Conservation (phyloP, 192 early-diverging fungal genomes). For the Coemansia sp. region DNA sequence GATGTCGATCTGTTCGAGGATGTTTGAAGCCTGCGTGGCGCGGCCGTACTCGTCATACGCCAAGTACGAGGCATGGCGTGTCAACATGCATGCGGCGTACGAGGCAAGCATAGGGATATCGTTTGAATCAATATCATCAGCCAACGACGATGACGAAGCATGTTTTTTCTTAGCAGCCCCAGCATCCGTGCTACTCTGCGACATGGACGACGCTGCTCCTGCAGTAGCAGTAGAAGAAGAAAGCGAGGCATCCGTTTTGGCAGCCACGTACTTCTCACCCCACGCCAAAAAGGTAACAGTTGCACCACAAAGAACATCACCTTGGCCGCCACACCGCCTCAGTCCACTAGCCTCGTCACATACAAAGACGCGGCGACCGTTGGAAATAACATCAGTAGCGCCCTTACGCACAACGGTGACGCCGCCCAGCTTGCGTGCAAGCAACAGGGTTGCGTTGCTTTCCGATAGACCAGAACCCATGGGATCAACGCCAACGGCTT, state of each 20-base stretch:
- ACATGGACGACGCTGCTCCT: too few relatives aligned
- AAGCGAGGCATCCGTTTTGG: too few relatives aligned
- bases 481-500: constrained; percentile 51
- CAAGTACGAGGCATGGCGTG: constrained; percentile 47
- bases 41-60: constrained; percentile 50
- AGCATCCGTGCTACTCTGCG: too few relatives aligned
- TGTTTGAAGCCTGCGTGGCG: constrained; percentile 36
- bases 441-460: constrained; percentile 41
- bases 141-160: too few relatives aligned
- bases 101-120: constrained; percentile 63
- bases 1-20: constrained; percentile 48
- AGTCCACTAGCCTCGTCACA: constrained; percentile 70
- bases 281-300: constrained; percentile 86
- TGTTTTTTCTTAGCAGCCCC: too few relatives aligned
- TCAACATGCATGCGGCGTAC: constrained; percentile 56
- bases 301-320: constrained; percentile 86
- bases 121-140: constrained; percentile 24
- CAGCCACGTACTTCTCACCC: constrained; percentile 64
- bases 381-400: constrained; percentile 67
- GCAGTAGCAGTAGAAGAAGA: constrained; percentile 17
- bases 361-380: constrained; percentile 63
- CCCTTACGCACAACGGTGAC: constrained; percentile 85
- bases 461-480: neutral
- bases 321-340: constrained; percentile 93
- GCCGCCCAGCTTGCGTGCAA: constrained; percentile 71